These are phyloP conservation scores for Wickerhamomyces sp. DNA, from an alignment of 1,139 yeast species.

Conservation along the genomic window DNA sequence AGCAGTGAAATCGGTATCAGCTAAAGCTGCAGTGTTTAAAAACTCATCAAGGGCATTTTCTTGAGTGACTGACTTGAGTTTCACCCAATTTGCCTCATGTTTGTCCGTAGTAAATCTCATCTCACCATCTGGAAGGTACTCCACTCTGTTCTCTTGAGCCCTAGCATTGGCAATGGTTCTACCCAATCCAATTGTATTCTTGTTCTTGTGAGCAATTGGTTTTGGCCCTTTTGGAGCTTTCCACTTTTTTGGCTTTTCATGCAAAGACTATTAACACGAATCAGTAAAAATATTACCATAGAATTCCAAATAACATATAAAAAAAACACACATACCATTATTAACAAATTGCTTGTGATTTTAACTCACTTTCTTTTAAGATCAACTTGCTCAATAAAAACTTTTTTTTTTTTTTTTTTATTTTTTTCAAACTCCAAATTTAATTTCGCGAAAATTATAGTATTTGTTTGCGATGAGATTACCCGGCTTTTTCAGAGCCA, in stretches of 20 bases:
- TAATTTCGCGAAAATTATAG: conserved; percentile 4
- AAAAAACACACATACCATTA: background rate
- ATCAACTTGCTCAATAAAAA: background rate
- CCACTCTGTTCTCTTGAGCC: conserved; percentile 62
- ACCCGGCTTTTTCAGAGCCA: conserved; percentile 8
- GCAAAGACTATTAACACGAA: conserved; percentile 33
- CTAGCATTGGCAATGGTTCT: conserved; percentile 77
- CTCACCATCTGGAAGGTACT: conserved; percentile 79
- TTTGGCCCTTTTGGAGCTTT: conserved; percentile 88
- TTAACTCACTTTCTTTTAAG: background rate
- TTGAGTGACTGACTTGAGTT: conserved; percentile 88
- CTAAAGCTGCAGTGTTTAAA: conserved; percentile 88
- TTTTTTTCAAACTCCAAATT: no score
- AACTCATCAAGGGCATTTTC: conserved; percentile 94
- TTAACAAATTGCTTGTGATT: background rate
- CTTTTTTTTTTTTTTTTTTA: no score
- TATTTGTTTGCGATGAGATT: conserved; percentile 14
- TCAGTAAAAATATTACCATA: background rate
- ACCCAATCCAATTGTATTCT: conserved; percentile 82
- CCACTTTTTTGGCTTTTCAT: conserved; percentile 46
- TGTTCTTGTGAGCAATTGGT: conserved; percentile 79
- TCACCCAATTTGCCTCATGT: conserved; percentile 85
- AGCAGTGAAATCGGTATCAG: conserved; percentile 95
- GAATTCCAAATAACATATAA: background rate
- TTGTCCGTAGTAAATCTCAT: conserved; percentile 79